Evolutionary conservation across 768 basidiomycete species (phyloP).

Genomic region (Pulveroboletus frians): DNA sequence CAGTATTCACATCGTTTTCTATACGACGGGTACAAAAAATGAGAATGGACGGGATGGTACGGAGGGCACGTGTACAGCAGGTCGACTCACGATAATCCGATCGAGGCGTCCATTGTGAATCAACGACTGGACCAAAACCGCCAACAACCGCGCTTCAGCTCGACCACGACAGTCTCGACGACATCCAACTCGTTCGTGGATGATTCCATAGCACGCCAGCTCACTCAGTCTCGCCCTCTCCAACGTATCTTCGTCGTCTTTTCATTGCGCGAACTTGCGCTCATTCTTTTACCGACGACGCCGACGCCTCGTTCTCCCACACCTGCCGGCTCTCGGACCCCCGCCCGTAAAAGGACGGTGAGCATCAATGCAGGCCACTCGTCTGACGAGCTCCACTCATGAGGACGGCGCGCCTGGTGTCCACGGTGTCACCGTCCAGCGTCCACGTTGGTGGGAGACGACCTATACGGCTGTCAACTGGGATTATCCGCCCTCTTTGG

Average conservation of each 20-base stretch:
- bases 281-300: not conserved
- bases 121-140: conserved; percentile 4
- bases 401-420: conserved; percentile 1
- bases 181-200: not conserved
- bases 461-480: conserved; percentile 15
- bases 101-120: conserved; percentile 15
- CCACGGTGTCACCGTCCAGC: conserved; percentile 1
- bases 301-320: not conserved
- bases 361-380: conserved; percentile 10
- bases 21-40: too few relatives aligned
- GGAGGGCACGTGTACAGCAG: conserved; percentile 12
- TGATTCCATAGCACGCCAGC: not conserved
- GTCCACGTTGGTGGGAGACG: conserved; percentile 8
- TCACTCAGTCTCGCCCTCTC: not conserved
- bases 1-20: not conserved
- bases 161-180: not conserved
- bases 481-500: conserved; percentile 18
- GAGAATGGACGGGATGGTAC: conserved; percentile 1
- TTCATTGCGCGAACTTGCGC: not conserved
- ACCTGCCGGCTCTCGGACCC: not conserved
- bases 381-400: conserved; percentile 9
- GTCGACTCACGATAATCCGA: conserved; percentile 22
- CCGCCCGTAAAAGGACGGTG: conserved; percentile 6
- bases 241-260: not conserved
- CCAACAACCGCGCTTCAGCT: not conserved